Evolutionary conservation across 345 rosid genomes (phyloP).

Genomic region (Lumnitzera racemosa): DNA sequence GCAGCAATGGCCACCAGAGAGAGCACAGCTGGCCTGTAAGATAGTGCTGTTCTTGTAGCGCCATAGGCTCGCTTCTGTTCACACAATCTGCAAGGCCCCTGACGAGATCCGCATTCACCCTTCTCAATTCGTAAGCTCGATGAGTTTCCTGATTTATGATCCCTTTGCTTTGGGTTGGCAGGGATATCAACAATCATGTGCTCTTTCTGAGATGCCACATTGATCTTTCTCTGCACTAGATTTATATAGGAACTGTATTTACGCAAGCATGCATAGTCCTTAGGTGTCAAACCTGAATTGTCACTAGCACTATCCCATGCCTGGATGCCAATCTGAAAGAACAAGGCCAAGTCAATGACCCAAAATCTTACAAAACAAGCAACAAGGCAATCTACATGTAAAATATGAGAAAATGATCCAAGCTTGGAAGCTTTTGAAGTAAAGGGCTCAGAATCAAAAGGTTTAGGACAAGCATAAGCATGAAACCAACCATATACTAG

Average conservation of each 20-base stretch:
- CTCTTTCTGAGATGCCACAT: conserved; percentile 20
- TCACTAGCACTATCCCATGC: conserved; percentile 57
- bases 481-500: no score
- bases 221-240: conserved; percentile 46
- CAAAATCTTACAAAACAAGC: background rate
- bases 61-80: conserved; percentile 26
- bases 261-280: conserved; percentile 47
- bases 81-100: conserved; percentile 35
- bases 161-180: conserved; percentile 20
- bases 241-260: conserved; percentile 46
- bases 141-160: conserved; percentile 3
- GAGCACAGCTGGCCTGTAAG: conserved; percentile 50
- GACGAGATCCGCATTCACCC: conserved; percentile 15
- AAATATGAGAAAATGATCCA: no score
- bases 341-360: background rate
- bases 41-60: conserved; percentile 20
- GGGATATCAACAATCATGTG: conserved; percentile 42
- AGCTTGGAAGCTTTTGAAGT: no score
- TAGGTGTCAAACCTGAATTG: conserved; percentile 46
- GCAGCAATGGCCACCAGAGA: conserved; percentile 62
- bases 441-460: no score
- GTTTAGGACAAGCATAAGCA: no score
- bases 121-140: conserved; percentile 18
- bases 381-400: background rate
- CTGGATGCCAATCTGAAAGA: conserved; percentile 43